Percentiles rank a stretch among this genome's conserved stretches.
Evolutionary conservation across 2,329 filamentous ascomycete species (phyloP).

Genomic region (Venturia oleaginea): DNA sequence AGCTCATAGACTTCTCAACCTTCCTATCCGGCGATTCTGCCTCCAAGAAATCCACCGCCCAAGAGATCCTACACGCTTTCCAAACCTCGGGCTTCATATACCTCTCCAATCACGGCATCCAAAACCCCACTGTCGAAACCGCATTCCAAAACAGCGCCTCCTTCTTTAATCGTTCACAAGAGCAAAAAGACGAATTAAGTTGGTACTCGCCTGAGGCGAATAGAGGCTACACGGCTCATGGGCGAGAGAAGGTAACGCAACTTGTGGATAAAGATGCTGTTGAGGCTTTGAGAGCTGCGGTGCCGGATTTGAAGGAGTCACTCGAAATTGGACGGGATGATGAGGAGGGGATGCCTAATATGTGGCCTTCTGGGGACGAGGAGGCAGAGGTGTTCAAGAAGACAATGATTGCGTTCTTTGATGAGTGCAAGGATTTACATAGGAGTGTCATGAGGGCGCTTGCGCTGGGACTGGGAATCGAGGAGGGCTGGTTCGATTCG

Average conservation of each 20-base stretch:
- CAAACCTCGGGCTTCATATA: constrained; percentile 85
- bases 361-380: constrained; percentile 57
- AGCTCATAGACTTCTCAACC: constrained; percentile 71
- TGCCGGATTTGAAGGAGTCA: constrained; percentile 45
- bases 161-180: constrained; percentile 30
- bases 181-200: constrained; percentile 30
- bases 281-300: constrained; percentile 24
- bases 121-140: constrained; percentile 46
- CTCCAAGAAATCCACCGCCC: constrained; percentile 56
- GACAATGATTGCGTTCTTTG: constrained; percentile 68
- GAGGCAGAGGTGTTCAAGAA: constrained; percentile 54
- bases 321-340: constrained; percentile 54
- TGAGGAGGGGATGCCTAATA: constrained; percentile 58
- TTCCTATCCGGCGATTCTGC: constrained; percentile 56
- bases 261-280: constrained; percentile 28
- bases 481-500: constrained; percentile 63
- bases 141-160: constrained; percentile 49
- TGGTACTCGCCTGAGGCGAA: constrained; percentile 40
- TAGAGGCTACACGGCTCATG: constrained; percentile 38
- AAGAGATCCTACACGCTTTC: constrained; percentile 69
- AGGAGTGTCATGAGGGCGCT: constrained; percentile 75
- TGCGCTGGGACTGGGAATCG: constrained; percentile 68
- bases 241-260: constrained; percentile 33
- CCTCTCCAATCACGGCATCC: constrained; percentile 68
- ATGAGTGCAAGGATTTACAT: constrained; percentile 65